These are phyloP conservation scores for Fusarium oxysporum DNA, from an alignment of 2,329 filamentous ascomycete genomes.

Conservation along the genomic window DNA sequence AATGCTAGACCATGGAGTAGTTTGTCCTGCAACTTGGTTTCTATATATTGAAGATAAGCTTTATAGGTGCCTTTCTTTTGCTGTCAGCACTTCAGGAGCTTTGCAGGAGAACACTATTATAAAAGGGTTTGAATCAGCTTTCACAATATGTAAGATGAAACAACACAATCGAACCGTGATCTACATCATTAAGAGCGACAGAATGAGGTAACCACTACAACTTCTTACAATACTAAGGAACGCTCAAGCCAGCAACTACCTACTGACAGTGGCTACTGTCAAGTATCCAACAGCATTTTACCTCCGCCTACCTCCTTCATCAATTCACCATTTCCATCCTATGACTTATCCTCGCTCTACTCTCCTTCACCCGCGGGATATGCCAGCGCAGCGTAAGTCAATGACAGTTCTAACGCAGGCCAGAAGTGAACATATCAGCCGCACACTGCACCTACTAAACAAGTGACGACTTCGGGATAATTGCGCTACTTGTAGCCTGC, in stretches of 20 bases:
- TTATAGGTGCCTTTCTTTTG: background rate
- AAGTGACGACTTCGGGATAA: too few relatives aligned
- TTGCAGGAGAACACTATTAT: background rate
- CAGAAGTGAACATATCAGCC: background rate
- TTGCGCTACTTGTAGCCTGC: constrained; percentile 5
- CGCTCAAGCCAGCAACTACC: background rate
- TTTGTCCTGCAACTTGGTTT: background rate
- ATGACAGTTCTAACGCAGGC: background rate
- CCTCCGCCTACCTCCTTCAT: background rate
- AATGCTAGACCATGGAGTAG: background rate
- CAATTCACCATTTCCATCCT: background rate
- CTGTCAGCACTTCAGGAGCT: background rate
- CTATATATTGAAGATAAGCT: background rate
- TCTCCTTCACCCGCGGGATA: background rate
- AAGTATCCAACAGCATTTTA: background rate
- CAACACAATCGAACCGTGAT: background rate
- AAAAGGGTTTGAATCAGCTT: background rate
- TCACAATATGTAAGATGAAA: background rate
- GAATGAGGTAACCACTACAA: background rate
- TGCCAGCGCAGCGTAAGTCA: background rate
- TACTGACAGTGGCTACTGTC: background rate
- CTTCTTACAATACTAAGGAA: background rate
- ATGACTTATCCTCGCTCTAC: background rate
- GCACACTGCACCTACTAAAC: background rate
- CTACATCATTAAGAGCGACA: background rate